Conservation (phyloP, 257 asterid genomes). For the Solanum dulcamara region DNA sequence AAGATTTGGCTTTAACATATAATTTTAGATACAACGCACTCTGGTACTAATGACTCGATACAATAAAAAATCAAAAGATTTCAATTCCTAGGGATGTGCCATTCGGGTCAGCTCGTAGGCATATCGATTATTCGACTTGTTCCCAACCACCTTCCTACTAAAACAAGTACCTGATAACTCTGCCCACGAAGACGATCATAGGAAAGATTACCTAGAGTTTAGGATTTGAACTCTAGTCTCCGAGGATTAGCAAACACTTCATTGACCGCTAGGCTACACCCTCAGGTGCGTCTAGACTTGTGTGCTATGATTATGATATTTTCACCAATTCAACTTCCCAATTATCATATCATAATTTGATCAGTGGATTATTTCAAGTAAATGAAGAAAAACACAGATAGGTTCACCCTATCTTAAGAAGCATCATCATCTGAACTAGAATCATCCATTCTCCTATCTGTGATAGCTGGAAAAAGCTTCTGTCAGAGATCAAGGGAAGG, state of each 20-base stretch:
- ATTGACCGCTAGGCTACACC: background rate
- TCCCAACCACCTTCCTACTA: background rate
- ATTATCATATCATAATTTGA: background rate
- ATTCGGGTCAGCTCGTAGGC: background rate
- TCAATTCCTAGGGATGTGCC: background rate
- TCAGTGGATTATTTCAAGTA: background rate
- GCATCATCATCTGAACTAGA: slow-evolving; percentile 66
- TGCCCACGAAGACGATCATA: background rate
- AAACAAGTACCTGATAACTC: background rate
- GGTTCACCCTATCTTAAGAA: background rate
- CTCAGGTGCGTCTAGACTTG: background rate
- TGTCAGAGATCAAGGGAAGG: slow-evolving; percentile 24
- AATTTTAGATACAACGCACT: background rate
- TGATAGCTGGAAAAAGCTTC: slow-evolving; percentile 47
- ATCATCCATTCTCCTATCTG: slow-evolving; percentile 44
- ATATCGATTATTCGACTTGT: background rate
- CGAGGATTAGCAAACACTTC: background rate
- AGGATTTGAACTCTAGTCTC: background rate
- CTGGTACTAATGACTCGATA: background rate
- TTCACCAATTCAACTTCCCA: background rate
- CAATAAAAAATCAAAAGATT: background rate
- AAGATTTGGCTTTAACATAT: background rate
- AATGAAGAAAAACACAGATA: background rate
- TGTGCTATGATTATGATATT: background rate
- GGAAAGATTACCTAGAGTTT: too few species aligned